Evolutionary conservation across 768 basidiomycete genomes (phyloP).

Genomic region (Pleurotus tuber-regium): DNA sequence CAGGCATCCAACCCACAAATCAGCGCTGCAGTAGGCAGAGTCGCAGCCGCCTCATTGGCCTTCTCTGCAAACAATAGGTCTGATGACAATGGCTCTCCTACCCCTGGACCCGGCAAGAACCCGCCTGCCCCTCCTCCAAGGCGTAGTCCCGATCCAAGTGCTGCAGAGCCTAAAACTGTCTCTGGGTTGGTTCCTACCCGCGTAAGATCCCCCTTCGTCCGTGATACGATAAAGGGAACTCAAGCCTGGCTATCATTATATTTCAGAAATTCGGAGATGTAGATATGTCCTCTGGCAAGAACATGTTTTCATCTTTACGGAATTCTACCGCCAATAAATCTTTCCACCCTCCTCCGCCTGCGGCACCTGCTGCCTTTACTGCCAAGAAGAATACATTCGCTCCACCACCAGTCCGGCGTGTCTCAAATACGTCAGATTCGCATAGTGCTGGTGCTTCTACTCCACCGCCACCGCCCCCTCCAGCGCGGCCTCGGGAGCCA

Average conservation of each 20-base stretch:
- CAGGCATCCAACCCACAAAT: conserved; percentile 41
- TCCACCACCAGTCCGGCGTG: conserved; percentile 52
- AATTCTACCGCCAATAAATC: conserved; percentile 36
- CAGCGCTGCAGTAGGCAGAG: conserved; percentile 44
- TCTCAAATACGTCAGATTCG: conserved; percentile 18
- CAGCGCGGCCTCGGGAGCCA: conserved; percentile 22
- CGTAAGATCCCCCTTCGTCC: conserved; percentile 22
- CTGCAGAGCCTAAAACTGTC: conserved; percentile 20
- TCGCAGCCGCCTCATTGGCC: conserved; percentile 54
- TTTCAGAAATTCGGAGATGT: conserved; percentile 58
- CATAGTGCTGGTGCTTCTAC: conserved; percentile 16
- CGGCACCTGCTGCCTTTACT: conserved; percentile 35
- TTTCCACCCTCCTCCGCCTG: conserved; percentile 28
- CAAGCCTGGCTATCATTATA: not conserved
- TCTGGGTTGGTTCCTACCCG: conserved; percentile 21
- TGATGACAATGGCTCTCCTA: conserved; percentile 20
- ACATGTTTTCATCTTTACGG: conserved; percentile 45
- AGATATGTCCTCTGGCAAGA: conserved; percentile 48
- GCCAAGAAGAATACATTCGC: conserved; percentile 42
- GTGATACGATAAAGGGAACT: not conserved
- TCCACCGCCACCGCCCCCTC: conserved; percentile 28
- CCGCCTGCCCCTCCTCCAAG: conserved; percentile 25
- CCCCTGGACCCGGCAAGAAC: conserved; percentile 8
- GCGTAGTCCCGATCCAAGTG: conserved; percentile 8
- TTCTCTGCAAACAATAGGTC: conserved; percentile 30